Conservation (phyloP, 495 filamentous ascomycete genomes). For the Hypoxylon fragiforme region DNA sequence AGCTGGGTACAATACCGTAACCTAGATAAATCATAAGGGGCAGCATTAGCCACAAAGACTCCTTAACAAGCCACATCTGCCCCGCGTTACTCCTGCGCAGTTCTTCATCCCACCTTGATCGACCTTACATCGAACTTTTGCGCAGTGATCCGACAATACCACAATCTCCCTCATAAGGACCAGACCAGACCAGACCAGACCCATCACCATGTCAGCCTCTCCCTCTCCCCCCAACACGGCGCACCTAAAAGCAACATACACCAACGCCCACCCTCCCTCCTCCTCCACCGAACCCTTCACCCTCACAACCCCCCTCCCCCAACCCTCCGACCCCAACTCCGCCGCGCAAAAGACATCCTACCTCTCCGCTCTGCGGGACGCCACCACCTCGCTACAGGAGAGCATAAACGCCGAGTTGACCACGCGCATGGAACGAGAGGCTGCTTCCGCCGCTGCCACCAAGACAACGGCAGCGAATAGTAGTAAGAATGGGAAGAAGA, state of each 20-base stretch:
- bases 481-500: constrained; percentile 35
- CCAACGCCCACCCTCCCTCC: constrained; percentile 55
- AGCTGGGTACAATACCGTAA: too few species aligned
- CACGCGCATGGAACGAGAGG: constrained; percentile 81
- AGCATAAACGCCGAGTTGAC: constrained; percentile 84
- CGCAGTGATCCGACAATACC: too few species aligned
- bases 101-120: neutral
- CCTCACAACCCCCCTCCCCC: constrained; percentile 18
- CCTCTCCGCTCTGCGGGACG: constrained; percentile 65
- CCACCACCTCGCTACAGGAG: constrained; percentile 65
- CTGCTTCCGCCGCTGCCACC: constrained; percentile 42
- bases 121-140: neutral
- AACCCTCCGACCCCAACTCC: constrained; percentile 40
- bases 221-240: neutral
- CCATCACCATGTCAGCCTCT: constrained; percentile 8
- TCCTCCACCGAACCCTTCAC: constrained; percentile 37
- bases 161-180: too few species aligned
- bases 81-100: neutral
- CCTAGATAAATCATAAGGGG: neutral
- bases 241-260: constrained; percentile 55
- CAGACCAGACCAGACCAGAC: too few species aligned
- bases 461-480: constrained; percentile 58
- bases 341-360: constrained; percentile 64
- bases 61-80: constrained; percentile 2
- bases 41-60: neutral